Percentiles rank a stretch among this genome's conserved stretches.
These are phyloP conservation scores for Pseudogymnoascus sp. DNA, from an alignment of 2,329 filamentous ascomycete genomes.

Conservation along the genomic window DNA sequence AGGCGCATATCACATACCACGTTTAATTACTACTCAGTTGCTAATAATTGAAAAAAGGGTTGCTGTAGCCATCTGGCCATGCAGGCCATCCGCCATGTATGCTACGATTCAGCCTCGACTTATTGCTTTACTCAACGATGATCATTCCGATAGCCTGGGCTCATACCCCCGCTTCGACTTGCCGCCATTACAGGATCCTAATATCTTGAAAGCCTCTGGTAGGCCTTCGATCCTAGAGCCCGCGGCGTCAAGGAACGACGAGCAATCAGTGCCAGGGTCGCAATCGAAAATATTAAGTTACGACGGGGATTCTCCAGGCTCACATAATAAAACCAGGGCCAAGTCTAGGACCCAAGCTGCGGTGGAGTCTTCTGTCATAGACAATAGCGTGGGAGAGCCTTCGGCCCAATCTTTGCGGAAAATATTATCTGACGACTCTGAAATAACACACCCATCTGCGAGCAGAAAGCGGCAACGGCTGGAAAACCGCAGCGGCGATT, in stretches of 20 bases:
- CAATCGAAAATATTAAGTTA: neutral
- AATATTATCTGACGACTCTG: slow-evolving; percentile 26
- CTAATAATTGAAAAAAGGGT: neutral
- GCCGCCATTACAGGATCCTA: slow-evolving; percentile 43
- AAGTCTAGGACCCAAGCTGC: slow-evolving; percentile 6
- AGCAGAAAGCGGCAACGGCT: slow-evolving; percentile 47
- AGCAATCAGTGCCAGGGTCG: neutral
- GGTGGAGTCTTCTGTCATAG: slow-evolving; percentile 8
- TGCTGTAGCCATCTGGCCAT: neutral
- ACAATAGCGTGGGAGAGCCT: slow-evolving; percentile 22
- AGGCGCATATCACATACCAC: neutral
- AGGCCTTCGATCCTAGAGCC: slow-evolving; percentile 42
- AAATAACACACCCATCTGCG: slow-evolving; percentile 17
- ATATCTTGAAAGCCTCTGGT: slow-evolving; percentile 36
- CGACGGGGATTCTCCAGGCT: slow-evolving; percentile 1
- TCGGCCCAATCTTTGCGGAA: slow-evolving; percentile 28
- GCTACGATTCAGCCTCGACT: slow-evolving; percentile 57
- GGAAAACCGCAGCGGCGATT: slow-evolving; percentile 48
- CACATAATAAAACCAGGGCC: neutral
- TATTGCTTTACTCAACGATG: slow-evolving; percentile 55
- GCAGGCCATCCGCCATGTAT: slow-evolving; percentile 19
- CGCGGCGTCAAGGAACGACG: slow-evolving; percentile 27
- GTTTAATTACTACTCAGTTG: neutral
- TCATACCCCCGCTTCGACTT: slow-evolving; percentile 42
- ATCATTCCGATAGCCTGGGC: slow-evolving; percentile 22